Percentiles rank a stretch among this genome's conserved stretches.
Evolutionary conservation across 2,329 filamentous ascomycete species (phyloP).

Genomic region (Monosporascus sp.): DNA sequence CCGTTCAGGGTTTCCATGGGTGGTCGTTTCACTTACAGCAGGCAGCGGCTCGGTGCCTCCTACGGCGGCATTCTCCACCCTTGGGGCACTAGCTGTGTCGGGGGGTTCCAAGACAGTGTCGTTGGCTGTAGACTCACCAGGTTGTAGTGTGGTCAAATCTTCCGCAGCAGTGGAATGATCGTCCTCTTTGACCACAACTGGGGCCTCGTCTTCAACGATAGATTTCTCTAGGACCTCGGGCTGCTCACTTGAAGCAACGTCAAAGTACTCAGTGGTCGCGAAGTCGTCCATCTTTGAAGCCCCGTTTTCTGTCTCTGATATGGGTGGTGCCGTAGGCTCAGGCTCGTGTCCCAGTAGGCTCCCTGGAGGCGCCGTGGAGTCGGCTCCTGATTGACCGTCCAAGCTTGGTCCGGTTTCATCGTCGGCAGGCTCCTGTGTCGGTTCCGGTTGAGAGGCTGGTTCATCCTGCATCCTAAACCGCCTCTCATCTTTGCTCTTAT

Average conservation of each 20-base stretch:
- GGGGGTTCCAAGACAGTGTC: neutral
- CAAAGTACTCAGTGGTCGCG: neutral
- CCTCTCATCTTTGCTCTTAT: slow-evolving; percentile 30
- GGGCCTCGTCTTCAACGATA: slow-evolving; percentile 2
- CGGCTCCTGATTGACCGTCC: neutral
- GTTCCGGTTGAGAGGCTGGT: slow-evolving; percentile 1
- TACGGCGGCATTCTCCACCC: slow-evolving; percentile 1
- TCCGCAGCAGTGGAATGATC: slow-evolving; percentile 2
- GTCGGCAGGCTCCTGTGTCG: neutral
- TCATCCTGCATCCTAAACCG: slow-evolving; percentile 1
- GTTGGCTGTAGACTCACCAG: slow-evolving; percentile 4
- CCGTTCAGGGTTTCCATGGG: slow-evolving; percentile 1
- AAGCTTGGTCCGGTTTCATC: neutral
- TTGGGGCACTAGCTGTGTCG: slow-evolving; percentile 1
- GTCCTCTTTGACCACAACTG: slow-evolving; percentile 1
- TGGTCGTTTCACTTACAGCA: slow-evolving; percentile 1
- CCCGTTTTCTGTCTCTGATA: slow-evolving; percentile 11
- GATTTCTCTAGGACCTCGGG: neutral
- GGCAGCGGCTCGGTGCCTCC: slow-evolving; percentile 1
- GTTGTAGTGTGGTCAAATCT: neutral
- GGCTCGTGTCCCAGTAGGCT: slow-evolving; percentile 9
- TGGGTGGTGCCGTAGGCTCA: slow-evolving; percentile 6
- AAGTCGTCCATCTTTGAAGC: slow-evolving; percentile 1
- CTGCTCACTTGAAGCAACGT: neutral
- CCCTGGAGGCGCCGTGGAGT: neutral